Conservation (phyloP, 306 rosid genomes). For the Acacia confusa region DNA sequence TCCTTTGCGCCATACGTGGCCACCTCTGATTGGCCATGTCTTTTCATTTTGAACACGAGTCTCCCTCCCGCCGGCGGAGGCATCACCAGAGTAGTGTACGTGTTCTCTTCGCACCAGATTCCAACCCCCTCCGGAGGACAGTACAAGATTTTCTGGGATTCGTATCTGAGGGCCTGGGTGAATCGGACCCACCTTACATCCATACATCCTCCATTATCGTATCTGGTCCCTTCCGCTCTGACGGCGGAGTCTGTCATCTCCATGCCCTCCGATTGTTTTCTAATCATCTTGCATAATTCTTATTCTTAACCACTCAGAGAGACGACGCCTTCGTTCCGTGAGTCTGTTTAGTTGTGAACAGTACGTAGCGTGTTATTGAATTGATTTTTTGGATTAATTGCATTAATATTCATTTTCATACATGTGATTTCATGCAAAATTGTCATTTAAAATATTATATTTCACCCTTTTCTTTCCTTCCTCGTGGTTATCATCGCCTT, state of each 20-base stretch:
- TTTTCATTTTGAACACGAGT: background rate
- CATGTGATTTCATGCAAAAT: background rate
- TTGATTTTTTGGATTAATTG: background rate
- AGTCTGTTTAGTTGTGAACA: background rate
- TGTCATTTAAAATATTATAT: background rate
- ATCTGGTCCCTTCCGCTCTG: background rate
- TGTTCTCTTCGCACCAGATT: background rate
- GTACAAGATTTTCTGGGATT: constrained; percentile 9
- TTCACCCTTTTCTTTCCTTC: background rate
- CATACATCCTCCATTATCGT: background rate
- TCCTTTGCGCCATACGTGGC: background rate
- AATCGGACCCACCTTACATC: background rate
- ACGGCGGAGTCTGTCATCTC: background rate
- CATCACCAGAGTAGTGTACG: background rate
- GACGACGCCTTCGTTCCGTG: background rate
- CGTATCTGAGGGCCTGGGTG: background rate
- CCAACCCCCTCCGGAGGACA: background rate
- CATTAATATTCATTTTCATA: background rate
- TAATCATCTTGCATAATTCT: background rate
- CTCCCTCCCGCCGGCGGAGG: background rate
- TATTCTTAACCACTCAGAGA: background rate
- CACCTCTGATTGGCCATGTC: background rate
- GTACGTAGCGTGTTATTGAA: background rate
- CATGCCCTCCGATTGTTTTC: background rate
- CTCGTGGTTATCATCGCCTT: background rate